A percentile compares a stretch with the other conserved stretches of the same genome.
Conservation (phyloP, 441 rosid species). For the Erodium texanum region DNA sequence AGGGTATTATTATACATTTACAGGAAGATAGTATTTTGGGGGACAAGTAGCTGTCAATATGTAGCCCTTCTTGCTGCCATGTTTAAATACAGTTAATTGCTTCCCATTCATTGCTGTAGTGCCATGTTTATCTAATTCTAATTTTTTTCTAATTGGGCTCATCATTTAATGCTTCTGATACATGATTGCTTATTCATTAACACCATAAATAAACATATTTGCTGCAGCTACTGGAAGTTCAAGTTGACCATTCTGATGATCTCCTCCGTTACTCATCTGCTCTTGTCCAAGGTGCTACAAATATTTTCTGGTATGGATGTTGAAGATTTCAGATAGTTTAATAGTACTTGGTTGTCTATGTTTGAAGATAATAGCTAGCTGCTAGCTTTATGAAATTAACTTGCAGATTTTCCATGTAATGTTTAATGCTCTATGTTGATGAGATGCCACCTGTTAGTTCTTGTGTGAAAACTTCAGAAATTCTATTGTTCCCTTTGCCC, state of each 20-base stretch:
- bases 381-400: background rate
- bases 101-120: background rate
- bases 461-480: background rate
- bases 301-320: slow-evolving; percentile 82
- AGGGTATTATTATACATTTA: no score
- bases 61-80: no score
- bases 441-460: background rate
- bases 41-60: no score
- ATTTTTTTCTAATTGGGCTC: background rate
- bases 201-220: background rate
- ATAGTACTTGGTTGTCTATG: slow-evolving; percentile 12
- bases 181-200: background rate
- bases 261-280: slow-evolving; percentile 91
- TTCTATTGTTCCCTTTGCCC: background rate
- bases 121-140: background rate
- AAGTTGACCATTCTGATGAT: slow-evolving; percentile 60
- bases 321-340: background rate
- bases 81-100: background rate
- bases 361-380: slow-evolving; percentile 10
- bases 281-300: slow-evolving; percentile 92
- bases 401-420: background rate
- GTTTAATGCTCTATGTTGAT: background rate
- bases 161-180: background rate
- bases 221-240: slow-evolving; percentile 77
- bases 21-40: no score